Evolutionary conservation across 257 asterid species (phyloP).

Genomic region (Solanum pimpinellifolium): DNA sequence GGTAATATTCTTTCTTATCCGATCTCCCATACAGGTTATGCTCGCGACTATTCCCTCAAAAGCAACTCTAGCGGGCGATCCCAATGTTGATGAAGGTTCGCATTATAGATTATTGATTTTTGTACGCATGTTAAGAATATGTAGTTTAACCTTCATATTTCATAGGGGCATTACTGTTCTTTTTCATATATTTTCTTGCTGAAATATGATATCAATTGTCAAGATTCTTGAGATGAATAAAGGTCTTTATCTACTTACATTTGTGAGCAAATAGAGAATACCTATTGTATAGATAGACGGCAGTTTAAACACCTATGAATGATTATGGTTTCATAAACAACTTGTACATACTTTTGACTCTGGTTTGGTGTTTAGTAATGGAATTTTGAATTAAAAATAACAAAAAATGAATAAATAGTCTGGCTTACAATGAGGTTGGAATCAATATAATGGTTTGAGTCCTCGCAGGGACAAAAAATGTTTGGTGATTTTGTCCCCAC

Average conservation of each 20-base stretch:
- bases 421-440: background rate
- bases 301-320: background rate
- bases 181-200: background rate
- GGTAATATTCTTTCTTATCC: background rate
- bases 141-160: background rate
- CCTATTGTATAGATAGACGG: background rate
- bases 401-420: background rate
- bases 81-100: conserved; percentile 45
- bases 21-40: conserved; percentile 36
- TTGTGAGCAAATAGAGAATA: background rate
- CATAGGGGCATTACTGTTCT: background rate
- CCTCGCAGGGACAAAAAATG: background rate
- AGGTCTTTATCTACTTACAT: background rate
- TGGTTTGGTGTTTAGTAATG: background rate
- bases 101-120: background rate
- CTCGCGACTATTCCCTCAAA: conserved; percentile 15
- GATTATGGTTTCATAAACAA: background rate
- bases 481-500: background rate
- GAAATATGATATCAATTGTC: background rate
- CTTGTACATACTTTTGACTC: background rate
- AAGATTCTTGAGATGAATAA: background rate
- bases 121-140: background rate
- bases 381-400: background rate
- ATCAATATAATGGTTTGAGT: background rate
- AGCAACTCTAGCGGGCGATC: conserved; percentile 19